phyloP scores from a whole-genome alignment of 441 rosid species.

The Gossypium lobatum region DNA sequence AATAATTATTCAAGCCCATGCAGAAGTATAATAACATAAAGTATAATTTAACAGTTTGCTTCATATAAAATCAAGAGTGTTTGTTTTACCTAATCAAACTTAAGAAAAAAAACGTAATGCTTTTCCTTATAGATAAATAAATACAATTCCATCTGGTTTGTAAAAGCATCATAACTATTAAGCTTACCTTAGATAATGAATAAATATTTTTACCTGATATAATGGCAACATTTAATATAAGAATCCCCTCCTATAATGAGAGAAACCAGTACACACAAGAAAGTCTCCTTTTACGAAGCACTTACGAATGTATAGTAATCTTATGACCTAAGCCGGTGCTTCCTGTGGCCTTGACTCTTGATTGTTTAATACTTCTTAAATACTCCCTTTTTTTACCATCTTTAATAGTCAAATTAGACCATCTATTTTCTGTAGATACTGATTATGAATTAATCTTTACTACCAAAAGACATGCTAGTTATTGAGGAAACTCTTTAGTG shows the following conservation, averaged over 20 bases:
- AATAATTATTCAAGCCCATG: slow-evolving; percentile 9
- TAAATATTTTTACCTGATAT: background rate
- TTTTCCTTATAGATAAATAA: background rate
- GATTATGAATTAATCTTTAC: slow-evolving; percentile 2
- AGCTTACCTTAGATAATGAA: background rate
- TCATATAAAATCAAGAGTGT: background rate
- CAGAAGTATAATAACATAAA: slow-evolving; percentile 2
- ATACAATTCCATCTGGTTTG: background rate
- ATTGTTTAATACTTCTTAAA: background rate
- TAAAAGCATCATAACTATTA: background rate
- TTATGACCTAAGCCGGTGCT: background rate
- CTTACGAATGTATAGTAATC: background rate
- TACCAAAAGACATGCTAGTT: background rate
- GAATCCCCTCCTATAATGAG: background rate
- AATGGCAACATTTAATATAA: background rate
- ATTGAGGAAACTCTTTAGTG: background rate
- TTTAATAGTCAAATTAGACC: background rate
- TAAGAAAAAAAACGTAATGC: background rate
- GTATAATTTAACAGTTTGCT: background rate
- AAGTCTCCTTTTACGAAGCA: background rate
- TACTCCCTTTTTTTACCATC: background rate
- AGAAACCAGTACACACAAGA: background rate
- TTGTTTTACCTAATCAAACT: background rate
- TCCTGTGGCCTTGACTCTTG: background rate
- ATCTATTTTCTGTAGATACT: background rate